Conservation (phyloP, 2,329 filamentous ascomycete species). For the Ceratocystis papillata region DNA sequence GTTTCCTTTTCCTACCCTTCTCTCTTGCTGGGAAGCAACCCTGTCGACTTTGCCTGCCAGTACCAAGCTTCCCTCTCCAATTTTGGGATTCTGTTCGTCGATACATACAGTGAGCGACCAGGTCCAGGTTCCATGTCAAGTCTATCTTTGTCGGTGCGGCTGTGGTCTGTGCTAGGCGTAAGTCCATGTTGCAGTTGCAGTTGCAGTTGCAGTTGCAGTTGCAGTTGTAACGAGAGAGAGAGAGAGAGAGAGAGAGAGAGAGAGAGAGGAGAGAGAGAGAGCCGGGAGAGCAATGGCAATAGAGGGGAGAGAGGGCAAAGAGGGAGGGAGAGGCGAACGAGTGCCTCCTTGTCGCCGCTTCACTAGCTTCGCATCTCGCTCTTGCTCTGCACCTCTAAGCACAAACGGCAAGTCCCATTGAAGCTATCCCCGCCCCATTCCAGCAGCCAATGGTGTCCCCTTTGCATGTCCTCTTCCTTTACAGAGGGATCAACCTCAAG, state of each 20-base stretch:
- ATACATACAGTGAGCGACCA: slow-evolving; percentile 1
- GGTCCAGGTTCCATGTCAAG: slow-evolving; percentile 13
- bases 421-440: background rate
- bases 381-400: too few species aligned
- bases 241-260: background rate
- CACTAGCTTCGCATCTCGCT: too few species aligned
- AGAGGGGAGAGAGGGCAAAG: background rate
- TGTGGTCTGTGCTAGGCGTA: background rate
- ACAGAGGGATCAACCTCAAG: background rate
- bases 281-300: background rate
- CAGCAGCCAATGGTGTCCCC: background rate
- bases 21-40: background rate
- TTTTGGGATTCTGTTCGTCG: slow-evolving; percentile 8
- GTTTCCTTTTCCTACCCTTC: background rate
- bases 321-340: background rate
- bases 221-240: background rate
- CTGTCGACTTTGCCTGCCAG: slow-evolving; percentile 2
- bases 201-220: background rate
- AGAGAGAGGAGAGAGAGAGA: too few species aligned
- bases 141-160: slow-evolving; percentile 15
- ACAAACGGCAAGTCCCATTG: too few species aligned
- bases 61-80: slow-evolving; percentile 14
- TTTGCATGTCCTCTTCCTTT: background rate
- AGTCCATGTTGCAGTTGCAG: background rate
- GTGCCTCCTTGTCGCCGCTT: too few species aligned